Base-by-base conservation (phyloP, 2,329 filamentous ascomycete species). In the Didymella pomorum region DNA sequence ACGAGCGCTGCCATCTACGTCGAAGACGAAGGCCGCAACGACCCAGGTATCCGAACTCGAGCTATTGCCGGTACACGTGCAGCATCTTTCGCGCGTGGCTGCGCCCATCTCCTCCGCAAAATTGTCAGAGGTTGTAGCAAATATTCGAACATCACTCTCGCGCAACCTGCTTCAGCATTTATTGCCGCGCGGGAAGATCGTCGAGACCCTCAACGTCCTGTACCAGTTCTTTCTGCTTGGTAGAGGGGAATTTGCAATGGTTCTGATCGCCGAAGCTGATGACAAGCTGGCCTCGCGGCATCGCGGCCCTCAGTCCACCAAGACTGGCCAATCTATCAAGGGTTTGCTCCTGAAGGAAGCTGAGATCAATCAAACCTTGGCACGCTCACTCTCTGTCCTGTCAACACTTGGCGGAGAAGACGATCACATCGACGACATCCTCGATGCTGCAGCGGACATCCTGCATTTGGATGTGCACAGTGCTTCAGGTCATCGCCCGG, bases 191-290 rank as follows among this genome's bases (percentile, higher is more conserved):
- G 83, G 86, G 11, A 90, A 87, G 67, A 92, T 97, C 4, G 80
- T 92, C 6, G 89, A 95, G 63, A 87, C 91, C 48, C 80, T 98
- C 14, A 86, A 87, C 26, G 82, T 97, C 9, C 82, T 97, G 1
- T 86, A 93, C 46, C 89, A 95, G 56, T 97, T 96, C 77, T 92
- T 97, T 66, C 83, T 99, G 2, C 83, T 99, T 0, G 89, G 90
- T 1, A 86, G 92, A 31, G 94, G 94, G 51, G 95, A 98, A 74
- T 99, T 99, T 74, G 92, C 93, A 20, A 88, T 95, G 78, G 89
- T 90, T 0, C 79, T 99, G 25, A 92, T 96, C 1, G 86, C 89
- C 33, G 91, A 97, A 78, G 92, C 94, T 1, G 92, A 97, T 66
- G 86, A 89, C 53, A 89, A 88, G 66, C 84, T 95, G 23, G 84